Evolutionary conservation across 2,329 filamentous ascomycete species (phyloP).

Genomic region (Dothiorella sarmentorum): DNA sequence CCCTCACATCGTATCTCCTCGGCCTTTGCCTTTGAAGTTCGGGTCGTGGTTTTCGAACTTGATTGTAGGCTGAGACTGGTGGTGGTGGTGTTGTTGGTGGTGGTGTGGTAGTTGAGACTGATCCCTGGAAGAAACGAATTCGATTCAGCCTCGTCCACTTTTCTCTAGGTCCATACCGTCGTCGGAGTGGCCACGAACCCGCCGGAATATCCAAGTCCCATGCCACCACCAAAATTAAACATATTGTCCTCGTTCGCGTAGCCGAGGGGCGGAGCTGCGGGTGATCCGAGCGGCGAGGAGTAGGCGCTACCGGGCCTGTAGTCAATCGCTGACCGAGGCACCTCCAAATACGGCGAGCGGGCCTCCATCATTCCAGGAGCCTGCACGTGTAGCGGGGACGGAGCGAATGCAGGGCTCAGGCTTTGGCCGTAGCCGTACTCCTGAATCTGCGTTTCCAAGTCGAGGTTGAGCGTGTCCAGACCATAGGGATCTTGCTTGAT

Average conservation of each 20-base stretch:
- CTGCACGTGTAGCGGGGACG: slow-evolving; percentile 42
- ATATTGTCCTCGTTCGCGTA: slow-evolving; percentile 40
- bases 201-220: slow-evolving; percentile 40
- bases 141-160: slow-evolving; percentile 35
- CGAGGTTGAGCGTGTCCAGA: slow-evolving; percentile 39
- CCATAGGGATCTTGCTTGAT: slow-evolving; percentile 35
- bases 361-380: slow-evolving; percentile 33
- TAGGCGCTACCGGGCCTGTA: slow-evolving; percentile 31
- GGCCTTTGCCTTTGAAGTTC: slow-evolving; percentile 16
- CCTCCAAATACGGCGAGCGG: slow-evolving; percentile 45
- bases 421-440: slow-evolving; percentile 42
- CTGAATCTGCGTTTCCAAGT: slow-evolving; percentile 40
- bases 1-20: slow-evolving; percentile 16
- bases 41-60: slow-evolving; percentile 10
- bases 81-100: slow-evolving; percentile 2
- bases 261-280: slow-evolving; percentile 31
- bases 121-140: slow-evolving; percentile 36
- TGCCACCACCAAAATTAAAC: slow-evolving; percentile 35
- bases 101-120: slow-evolving; percentile 21
- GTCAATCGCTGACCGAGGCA: slow-evolving; percentile 39
- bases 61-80: slow-evolving; percentile 14
- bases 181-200: slow-evolving; percentile 42
- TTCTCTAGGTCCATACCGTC: slow-evolving; percentile 41
- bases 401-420: slow-evolving; percentile 50
- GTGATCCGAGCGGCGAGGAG: slow-evolving; percentile 36